These are phyloP conservation scores for Rhypophila decipiens DNA, from an alignment of 495 filamentous ascomycete species.

Conservation along the genomic window DNA sequence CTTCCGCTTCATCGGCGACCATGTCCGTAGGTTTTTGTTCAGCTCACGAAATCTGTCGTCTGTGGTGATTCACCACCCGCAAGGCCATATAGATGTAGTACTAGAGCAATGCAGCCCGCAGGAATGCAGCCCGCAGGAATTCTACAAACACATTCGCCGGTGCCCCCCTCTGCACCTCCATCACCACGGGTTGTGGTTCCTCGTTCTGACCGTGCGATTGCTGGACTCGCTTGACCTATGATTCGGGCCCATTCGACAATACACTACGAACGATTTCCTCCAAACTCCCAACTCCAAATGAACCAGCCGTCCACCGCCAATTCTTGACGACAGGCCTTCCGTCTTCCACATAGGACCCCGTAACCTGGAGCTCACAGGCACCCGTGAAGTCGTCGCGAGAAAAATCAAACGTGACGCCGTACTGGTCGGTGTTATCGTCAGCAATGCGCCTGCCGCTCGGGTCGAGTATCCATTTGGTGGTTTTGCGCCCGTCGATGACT, in stretches of 20 bases:
- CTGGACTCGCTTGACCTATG: too few relatives aligned
- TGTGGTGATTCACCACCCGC: too few relatives aligned
- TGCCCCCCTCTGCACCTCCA: too few relatives aligned
- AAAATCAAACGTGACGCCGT: conserved; percentile 16
- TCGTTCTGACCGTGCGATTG: too few relatives aligned
- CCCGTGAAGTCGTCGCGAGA: neutral
- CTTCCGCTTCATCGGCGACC: too few relatives aligned
- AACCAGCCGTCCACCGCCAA: conserved; percentile 13
- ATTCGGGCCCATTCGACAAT: conserved; percentile 2
- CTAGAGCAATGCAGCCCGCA: too few relatives aligned
- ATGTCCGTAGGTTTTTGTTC: too few relatives aligned
- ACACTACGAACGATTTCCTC: conserved; percentile 8
- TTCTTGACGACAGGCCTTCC: conserved; percentile 1
- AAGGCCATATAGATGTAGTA: too few relatives aligned
- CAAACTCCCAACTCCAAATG: neutral
- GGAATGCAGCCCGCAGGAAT: too few relatives aligned
- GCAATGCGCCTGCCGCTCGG: conserved; percentile 10
- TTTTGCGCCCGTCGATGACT: neutral
- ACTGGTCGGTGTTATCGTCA: conserved; percentile 10
- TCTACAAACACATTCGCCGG: too few relatives aligned
- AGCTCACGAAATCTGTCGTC: too few relatives aligned
- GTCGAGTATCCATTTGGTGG: conserved; percentile 9
- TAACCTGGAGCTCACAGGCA: conserved; percentile 5
- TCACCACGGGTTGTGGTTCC: too few relatives aligned
- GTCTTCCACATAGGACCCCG: conserved; percentile 7